phyloP scores from a whole-genome alignment of 352 stramenopile genomes.

The Globisporangium paddicum region DNA sequence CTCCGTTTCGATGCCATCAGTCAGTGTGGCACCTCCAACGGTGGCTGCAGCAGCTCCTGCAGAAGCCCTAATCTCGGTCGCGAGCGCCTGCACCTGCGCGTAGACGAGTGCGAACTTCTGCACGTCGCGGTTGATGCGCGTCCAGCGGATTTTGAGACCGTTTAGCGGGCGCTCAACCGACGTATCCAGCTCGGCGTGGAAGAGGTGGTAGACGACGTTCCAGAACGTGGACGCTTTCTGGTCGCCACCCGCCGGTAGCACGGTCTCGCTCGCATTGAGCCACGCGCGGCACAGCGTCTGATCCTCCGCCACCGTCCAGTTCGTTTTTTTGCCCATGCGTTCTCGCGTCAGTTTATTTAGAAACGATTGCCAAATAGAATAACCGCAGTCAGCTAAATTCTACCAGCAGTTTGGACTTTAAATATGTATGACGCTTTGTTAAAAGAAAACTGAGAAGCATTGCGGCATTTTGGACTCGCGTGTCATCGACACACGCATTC shows the following conservation, averaged over 20 bases:
- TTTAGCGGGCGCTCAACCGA: slow-evolving; percentile 58
- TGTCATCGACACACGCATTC: slow-evolving; percentile 8
- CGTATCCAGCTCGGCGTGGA: slow-evolving; percentile 59
- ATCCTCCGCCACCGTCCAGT: slow-evolving; percentile 61
- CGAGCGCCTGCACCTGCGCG: slow-evolving; percentile 26
- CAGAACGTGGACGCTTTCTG: slow-evolving; percentile 65
- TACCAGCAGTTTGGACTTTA: background rate
- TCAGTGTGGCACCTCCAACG: background rate
- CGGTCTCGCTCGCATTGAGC: slow-evolving; percentile 47
- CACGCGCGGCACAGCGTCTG: slow-evolving; percentile 66
- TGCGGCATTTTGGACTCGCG: background rate
- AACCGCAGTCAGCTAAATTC: background rate
- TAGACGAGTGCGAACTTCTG: slow-evolving; percentile 62
- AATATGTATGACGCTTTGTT: background rate
- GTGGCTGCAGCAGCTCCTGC: background rate
- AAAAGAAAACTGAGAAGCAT: background rate
- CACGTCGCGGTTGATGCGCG: slow-evolving; percentile 74
- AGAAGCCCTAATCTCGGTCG: slow-evolving; percentile 3
- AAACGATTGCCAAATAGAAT: slow-evolving; percentile 25
- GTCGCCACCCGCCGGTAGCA: slow-evolving; percentile 30
- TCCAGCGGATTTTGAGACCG: slow-evolving; percentile 79
- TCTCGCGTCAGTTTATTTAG: slow-evolving; percentile 17
- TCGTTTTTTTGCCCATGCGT: slow-evolving; percentile 87
- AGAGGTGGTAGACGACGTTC: slow-evolving; percentile 55
- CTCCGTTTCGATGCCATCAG: slow-evolving; percentile 11